Base-by-base conservation (phyloP, 352 stramenopile species). In the Globisporangium canariense region DNA sequence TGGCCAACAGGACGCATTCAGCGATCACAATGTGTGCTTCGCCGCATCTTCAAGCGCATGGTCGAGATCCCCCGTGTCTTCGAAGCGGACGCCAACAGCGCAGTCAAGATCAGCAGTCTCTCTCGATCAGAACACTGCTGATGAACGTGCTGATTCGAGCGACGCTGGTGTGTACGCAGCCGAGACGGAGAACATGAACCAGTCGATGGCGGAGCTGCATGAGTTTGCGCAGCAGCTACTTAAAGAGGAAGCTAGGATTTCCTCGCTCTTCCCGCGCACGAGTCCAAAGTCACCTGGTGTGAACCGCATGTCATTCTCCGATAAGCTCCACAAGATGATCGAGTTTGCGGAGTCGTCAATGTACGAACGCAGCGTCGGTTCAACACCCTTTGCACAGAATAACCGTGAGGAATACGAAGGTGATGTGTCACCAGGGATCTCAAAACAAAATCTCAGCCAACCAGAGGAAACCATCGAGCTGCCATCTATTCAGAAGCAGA, bases 301-400 rank as follows among this genome's bases (percentile, higher is more conserved):
- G 0, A 83, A 79, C 47, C 74, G 82, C 22, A 85, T 91, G 77
- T 86, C 73, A 18, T 91, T 91, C 36, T 88, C 79, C 4, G 79
- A 89, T 55, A 91, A 89, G 55, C 66, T 91, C 3, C 82, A 91
- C 72, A 88, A 86, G 67, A 91, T 91, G 82, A 91, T 91, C 58
- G 76, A 91, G 65, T 89, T 89, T 45, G 79, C 79, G 1, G 82
- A 91, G 43, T 82, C 79, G 7, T 86, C 83, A 0, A 88, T 91
- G 75, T 82, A 79, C 30, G 76, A 89, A 32, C 70, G 66, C 16
- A 71, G 36, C 34, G 32, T 58, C 1, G 53, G n/a, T 4, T 34
- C 55, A 57, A 38, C 30, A n/a, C 14, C 30, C 6, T 41, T 40
- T 3, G 28, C 14, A 1, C n/a, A 60, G n/a, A 22, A 16, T 14